Base-by-base conservation (phyloP, 306 rosid species). In the Lablab purpureus region DNA sequence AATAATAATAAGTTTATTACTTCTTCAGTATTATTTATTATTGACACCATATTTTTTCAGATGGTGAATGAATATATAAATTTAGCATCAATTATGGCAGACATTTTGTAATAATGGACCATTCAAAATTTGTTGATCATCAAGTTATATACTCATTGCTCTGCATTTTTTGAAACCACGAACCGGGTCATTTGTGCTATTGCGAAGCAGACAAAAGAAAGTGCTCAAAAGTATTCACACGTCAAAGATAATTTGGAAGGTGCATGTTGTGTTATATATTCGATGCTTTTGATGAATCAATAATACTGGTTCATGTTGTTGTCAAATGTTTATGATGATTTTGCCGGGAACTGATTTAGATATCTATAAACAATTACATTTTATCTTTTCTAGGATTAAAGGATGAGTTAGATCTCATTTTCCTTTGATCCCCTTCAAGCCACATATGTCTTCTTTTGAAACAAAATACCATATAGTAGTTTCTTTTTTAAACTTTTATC, bases 171-270 rank as follows among this genome's bases (percentile, higher is more conserved):
- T 41, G 22, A 60, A 72, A 79, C 55, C 47, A n/a, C 27, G 56
- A 63, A 56, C 27, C 3, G 73, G 54, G 60, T 23, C 77, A 62
- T 12, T 18, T 51, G 47, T 18, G 58, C 49, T 37, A 51, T 6
- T 15, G 36, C 55, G 54, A 41, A 55, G 32, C 30, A 79, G 51
- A 64, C 49, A 64, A n/a, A 19, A 1, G 15, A 80, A 11, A 19
- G 49, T 3, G 41, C 4, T 2, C 6, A 27, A 51, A 56, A 60
- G 65, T 80, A 63, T 40, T 73, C n/a, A 25, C 59, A 40, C 59
- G 74, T 80, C 62, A 64, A 54, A 27, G 73, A 80, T 54, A 40
- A 63, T n/a, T 25, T 62, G 78, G 73, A 72, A 34, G 67, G 55
- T 60, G 4, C 14, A 4, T 60, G 5, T 72, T n/a, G 52, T 64